These are phyloP conservation scores for Lasiodiplodia gonubiensis DNA, from an alignment of 2,329 filamentous ascomycete genomes.

Conservation along the genomic window DNA sequence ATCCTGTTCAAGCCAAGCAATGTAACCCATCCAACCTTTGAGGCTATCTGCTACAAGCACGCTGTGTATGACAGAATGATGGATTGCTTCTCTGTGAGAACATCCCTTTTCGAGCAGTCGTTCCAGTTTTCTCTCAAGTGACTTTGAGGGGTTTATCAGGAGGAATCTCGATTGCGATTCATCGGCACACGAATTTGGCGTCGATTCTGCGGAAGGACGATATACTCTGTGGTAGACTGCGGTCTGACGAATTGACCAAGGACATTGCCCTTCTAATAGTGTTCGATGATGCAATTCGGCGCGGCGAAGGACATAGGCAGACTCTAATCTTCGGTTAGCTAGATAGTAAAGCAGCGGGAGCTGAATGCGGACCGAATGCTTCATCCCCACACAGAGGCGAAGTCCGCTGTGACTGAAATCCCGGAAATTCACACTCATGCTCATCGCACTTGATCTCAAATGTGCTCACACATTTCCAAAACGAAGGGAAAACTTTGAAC, in stretches of 20 bases:
- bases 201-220: too few species aligned
- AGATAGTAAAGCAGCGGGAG: background rate
- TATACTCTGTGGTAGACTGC: slow-evolving; percentile 27
- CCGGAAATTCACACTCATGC: slow-evolving; percentile 29
- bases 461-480: slow-evolving; percentile 27
- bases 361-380: background rate
- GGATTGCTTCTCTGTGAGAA: background rate
- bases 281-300: slow-evolving; percentile 23
- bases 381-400: background rate
- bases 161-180: slow-evolving; percentile 22
- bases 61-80: slow-evolving; percentile 2
- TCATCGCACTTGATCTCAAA: slow-evolving; percentile 23
- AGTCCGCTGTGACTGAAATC: background rate
- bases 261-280: slow-evolving; percentile 19
- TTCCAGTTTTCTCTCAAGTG: slow-evolving; percentile 1
- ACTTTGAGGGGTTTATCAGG: slow-evolving; percentile 29
- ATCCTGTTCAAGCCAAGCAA: slow-evolving; percentile 29
- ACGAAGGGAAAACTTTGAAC: slow-evolving; percentile 17
- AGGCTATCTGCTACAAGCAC: slow-evolving; percentile 25
- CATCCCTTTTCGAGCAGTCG: background rate
- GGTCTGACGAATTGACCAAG: slow-evolving; percentile 31
- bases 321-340: slow-evolving; percentile 22
- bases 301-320: slow-evolving; percentile 27
- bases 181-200: too few species aligned
- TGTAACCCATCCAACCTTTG: slow-evolving; percentile 29